phyloP scores from a whole-genome alignment of 2,329 filamentous ascomycete genomes.

The Lasiodiplodia hormozganensis region DNA sequence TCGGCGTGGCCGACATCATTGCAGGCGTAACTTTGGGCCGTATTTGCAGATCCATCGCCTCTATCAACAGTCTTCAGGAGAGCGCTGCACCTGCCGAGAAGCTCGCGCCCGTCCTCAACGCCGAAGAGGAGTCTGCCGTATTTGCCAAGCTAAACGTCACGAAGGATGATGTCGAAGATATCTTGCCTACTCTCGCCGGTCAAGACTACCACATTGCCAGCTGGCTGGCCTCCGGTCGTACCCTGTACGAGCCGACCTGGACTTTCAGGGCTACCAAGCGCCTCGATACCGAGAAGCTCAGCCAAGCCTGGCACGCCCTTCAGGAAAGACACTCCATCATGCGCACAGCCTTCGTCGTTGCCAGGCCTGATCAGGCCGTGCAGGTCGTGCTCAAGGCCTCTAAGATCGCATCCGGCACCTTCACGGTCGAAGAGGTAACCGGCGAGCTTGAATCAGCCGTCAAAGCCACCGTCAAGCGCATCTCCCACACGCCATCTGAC shows the following conservation, averaged over 20 bases:
- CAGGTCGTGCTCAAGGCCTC: conserved; percentile 42
- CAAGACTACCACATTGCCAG: conserved; percentile 28
- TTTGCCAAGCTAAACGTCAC: conserved; percentile 4
- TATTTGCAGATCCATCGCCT: conserved; percentile 18
- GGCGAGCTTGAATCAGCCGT: conserved; percentile 31
- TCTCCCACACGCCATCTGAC: conserved; percentile 38
- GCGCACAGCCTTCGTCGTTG: conserved; percentile 43
- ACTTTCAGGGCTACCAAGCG: conserved; percentile 16
- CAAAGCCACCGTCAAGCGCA: conserved; percentile 34
- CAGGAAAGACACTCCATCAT: conserved; percentile 43
- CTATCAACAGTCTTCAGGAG: background rate
- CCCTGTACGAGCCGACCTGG: conserved; percentile 28
- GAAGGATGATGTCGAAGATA: conserved; percentile 20
- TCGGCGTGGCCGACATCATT: conserved; percentile 28
- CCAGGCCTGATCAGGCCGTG: conserved; percentile 35
- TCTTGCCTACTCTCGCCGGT: conserved; percentile 25
- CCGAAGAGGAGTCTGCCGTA: conserved; percentile 2
- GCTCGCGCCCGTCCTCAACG: background rate
- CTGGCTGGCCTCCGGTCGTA: conserved; percentile 25
- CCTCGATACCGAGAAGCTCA: conserved; percentile 37
- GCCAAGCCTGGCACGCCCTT: conserved; percentile 40
- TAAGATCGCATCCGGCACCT: conserved; percentile 32
- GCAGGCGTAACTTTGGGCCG: conserved; percentile 26
- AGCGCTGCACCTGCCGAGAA: background rate
- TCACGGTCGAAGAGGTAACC: conserved; percentile 35